phyloP scores from a whole-genome alignment of 169 alveolate genomes.

The Perkinsus chesapeaki region DNA sequence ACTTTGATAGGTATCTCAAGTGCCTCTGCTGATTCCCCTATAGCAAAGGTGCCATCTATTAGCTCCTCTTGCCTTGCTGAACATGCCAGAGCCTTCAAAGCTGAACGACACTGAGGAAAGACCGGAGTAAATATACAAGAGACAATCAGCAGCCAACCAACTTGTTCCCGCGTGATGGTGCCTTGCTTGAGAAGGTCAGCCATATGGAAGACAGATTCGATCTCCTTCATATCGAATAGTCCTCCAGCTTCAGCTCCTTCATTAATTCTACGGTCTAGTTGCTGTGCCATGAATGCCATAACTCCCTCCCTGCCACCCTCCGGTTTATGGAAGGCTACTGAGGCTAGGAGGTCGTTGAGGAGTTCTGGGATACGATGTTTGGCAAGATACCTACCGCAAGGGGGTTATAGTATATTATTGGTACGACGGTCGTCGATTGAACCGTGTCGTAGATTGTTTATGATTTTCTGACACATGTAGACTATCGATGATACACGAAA shows the following conservation, averaged over 20 bases:
- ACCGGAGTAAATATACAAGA: too few relatives aligned
- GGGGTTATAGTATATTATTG: too few relatives aligned
- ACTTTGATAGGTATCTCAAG: neutral
- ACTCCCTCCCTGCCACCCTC: neutral
- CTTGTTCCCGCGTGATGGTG: neutral
- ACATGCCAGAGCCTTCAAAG: neutral
- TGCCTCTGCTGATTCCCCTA: neutral
- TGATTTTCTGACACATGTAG: too few relatives aligned
- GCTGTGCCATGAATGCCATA: neutral
- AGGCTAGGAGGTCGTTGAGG: neutral
- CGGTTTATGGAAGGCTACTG: neutral
- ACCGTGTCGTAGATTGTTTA: too few relatives aligned
- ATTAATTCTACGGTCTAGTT: neutral
- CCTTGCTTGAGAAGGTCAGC: neutral
- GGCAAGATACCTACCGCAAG: neutral
- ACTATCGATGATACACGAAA: too few relatives aligned
- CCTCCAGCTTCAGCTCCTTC: neutral
- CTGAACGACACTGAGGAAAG: neutral
- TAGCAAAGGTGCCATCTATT: neutral
- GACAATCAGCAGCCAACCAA: too few relatives aligned
- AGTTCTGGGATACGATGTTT: neutral
- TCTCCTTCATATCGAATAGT: neutral
- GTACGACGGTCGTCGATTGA: too few relatives aligned
- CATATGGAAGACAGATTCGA: neutral
- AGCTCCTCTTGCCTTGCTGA: neutral